phyloP scores from a whole-genome alignment of 176 grass and related monocot genomes.

The Sorghum bicolor region Sorghum_bicolor_NCBIv3 NC_012875.2:60617501-60618000 shows the following conservation, averaged over 20 bases:
- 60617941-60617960: conserved; percentile 37
- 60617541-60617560: conserved; percentile 45
- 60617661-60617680: conserved; percentile 31
- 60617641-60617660: conserved; percentile 51
- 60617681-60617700: conserved; percentile 45
- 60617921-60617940: not conserved
- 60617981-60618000: conserved; percentile 20
- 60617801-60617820: conserved; percentile 37
- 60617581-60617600: conserved; percentile 74
- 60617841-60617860: conserved; percentile 54
- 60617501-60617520: conserved; percentile 61
- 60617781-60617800: conserved; percentile 32
- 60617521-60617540: conserved; percentile 36
- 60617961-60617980: conserved; percentile 37
- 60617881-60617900: conserved; percentile 37
- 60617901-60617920: conserved; percentile 43
- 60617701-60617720: conserved; percentile 55
- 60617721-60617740: conserved; percentile 61
- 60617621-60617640: conserved; percentile 52
- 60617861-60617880: conserved; percentile 52
- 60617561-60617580: conserved; percentile 47
- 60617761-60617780: conserved; percentile 58
- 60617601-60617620: conserved; percentile 39
- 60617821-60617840: conserved; percentile 46
- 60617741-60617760: conserved; percentile 70